Conservation (phyloP, 805 yeast species). For the Ogataea sp. region DNA sequence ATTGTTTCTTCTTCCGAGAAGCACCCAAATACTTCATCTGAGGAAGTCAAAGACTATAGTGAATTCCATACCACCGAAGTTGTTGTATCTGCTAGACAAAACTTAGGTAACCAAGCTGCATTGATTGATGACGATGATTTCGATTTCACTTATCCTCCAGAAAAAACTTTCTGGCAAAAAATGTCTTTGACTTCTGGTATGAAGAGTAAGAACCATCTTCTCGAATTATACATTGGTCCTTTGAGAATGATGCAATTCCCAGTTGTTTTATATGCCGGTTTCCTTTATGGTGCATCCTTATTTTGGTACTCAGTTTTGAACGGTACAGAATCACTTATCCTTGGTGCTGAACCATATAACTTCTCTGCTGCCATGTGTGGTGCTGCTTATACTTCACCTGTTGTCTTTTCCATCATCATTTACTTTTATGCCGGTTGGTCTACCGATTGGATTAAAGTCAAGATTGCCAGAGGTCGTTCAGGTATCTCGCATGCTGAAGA, state of each 20-base stretch:
- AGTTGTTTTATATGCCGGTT: constrained; percentile 52
- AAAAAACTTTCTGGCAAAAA: constrained; percentile 33
- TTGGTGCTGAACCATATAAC: constrained; percentile 42
- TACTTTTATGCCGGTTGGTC: constrained; percentile 40
- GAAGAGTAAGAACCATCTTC: constrained; percentile 19
- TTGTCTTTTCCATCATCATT: constrained; percentile 35
- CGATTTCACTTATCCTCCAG: constrained; percentile 15
- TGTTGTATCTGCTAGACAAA: constrained; percentile 14
- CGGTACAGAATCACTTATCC: constrained; percentile 37
- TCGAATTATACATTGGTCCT: constrained; percentile 26
- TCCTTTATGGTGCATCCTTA: constrained; percentile 40
- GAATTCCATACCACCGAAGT: constrained; percentile 7
- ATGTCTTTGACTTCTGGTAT: constrained; percentile 34
- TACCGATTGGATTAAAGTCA: constrained; percentile 42
- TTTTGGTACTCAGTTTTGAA: constrained; percentile 42
- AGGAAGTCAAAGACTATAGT: constrained; percentile 5
- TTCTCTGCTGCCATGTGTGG: constrained; percentile 41
- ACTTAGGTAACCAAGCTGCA: constrained; percentile 21
- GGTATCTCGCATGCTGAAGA: constrained; percentile 53
- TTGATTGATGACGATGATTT: constrained; percentile 16
- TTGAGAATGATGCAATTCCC: constrained; percentile 39
- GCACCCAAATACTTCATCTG: constrained; percentile 8
- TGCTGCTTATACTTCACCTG: constrained; percentile 44
- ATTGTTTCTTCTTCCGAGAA: too few species aligned
- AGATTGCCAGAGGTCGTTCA: constrained; percentile 37